Conservation (phyloP, 2,329 filamentous ascomycete genomes). For the Acrodontium crateriforme region DNA sequence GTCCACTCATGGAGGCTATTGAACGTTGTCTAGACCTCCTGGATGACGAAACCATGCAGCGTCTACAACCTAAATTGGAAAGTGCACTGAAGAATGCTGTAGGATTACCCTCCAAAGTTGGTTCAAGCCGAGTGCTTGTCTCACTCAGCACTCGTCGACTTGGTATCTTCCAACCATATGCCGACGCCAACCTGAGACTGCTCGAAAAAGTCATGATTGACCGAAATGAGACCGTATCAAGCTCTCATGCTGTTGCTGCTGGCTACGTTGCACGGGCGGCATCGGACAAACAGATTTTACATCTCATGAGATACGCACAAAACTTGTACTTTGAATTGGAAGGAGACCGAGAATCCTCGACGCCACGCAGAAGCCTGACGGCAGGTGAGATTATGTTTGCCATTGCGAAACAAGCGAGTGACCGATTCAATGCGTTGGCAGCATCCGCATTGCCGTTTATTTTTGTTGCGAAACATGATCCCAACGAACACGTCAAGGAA, state of each 20-base stretch:
- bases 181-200: slow-evolving; percentile 60
- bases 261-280: slow-evolving; percentile 66
- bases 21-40: slow-evolving; percentile 76
- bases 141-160: slow-evolving; percentile 72
- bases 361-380: slow-evolving; percentile 43
- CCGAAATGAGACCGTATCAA: slow-evolving; percentile 84
- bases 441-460: slow-evolving; percentile 68
- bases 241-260: slow-evolving; percentile 71
- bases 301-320: slow-evolving; percentile 42
- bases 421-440: slow-evolving; percentile 70
- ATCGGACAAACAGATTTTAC: slow-evolving; percentile 44
- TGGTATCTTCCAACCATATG: slow-evolving; percentile 59
- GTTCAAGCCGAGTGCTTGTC: slow-evolving; percentile 70
- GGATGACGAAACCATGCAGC: slow-evolving; percentile 63
- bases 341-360: slow-evolving; percentile 43
- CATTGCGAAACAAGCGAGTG: slow-evolving; percentile 73
- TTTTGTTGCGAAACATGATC: slow-evolving; percentile 78
- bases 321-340: slow-evolving; percentile 71
- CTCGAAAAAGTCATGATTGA: slow-evolving; percentile 76
- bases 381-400: slow-evolving; percentile 72
- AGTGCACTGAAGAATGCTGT: slow-evolving; percentile 72
- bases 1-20: slow-evolving; percentile 84
- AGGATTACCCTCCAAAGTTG: slow-evolving; percentile 86
- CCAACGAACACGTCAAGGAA: slow-evolving; percentile 62
- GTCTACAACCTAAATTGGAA: slow-evolving; percentile 59